Evolutionary conservation across 164 flowering plant genomes (phyloP).

Genomic region (Dillenia suffruticosa): DNA sequence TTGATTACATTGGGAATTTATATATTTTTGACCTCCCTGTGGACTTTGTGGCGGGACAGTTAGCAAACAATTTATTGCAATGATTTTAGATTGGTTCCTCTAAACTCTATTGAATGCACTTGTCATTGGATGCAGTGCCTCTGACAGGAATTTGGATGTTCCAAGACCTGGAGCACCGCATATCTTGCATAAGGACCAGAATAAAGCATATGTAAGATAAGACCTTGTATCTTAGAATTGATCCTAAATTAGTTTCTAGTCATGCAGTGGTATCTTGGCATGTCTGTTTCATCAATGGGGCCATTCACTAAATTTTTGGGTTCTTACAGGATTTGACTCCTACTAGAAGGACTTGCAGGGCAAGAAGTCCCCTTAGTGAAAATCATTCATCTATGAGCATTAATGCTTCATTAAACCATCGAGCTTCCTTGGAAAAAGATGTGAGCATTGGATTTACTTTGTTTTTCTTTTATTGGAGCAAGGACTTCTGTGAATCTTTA

Average conservation of each 20-base stretch:
- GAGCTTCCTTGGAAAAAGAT: constrained; percentile 76
- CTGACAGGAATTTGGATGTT: constrained; percentile 46
- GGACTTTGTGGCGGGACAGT: no score
- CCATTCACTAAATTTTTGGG: background rate
- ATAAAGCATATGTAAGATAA: constrained; percentile 38
- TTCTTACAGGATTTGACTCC: constrained; percentile 34
- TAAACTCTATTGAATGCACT: no score
- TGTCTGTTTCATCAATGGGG: background rate
- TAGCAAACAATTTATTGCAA: no score
- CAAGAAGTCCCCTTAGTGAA: constrained; percentile 36
- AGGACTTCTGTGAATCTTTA: no score
- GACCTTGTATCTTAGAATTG: background rate
- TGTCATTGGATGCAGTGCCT: constrained; percentile 45
- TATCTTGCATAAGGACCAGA: constrained; percentile 22
- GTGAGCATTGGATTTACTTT: constrained; percentile 33
- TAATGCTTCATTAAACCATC: constrained; percentile 34
- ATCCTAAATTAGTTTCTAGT: no score
- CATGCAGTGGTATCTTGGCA: no score
- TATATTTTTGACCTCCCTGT: no score
- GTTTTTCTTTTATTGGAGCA: background rate
- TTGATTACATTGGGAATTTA: no score
- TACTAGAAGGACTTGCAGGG: constrained; percentile 20
- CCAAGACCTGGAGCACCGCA: constrained; percentile 28
- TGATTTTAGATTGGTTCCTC: no score
- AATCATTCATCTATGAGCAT: constrained; percentile 15